Evolutionary conservation across 2,329 filamentous ascomycete species (phyloP).

Genomic region (Sporothrix pallida): DNA sequence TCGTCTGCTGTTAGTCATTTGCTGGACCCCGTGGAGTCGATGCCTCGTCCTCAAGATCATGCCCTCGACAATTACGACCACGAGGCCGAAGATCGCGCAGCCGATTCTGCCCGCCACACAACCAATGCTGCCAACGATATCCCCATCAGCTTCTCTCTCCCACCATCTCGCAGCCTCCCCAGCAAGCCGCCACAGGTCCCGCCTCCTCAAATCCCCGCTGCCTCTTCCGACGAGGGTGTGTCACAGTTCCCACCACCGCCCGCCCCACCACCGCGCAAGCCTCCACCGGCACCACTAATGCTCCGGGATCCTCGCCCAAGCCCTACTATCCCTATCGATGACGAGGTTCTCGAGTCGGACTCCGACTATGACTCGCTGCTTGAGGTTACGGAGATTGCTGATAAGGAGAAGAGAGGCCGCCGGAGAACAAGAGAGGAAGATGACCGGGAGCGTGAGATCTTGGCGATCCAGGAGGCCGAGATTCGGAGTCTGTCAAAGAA

Average conservation of each 20-base stretch:
- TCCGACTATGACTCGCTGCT: constrained; percentile 84
- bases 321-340: constrained; percentile 51
- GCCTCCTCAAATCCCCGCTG: constrained; percentile 55
- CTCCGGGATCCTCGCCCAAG: constrained; percentile 57
- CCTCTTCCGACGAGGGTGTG: constrained; percentile 49
- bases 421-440: constrained; percentile 88
- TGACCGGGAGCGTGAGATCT: constrained; percentile 74
- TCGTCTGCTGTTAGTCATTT: constrained; percentile 57
- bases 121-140: constrained; percentile 55
- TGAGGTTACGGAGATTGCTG: constrained; percentile 68
- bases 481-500: constrained; percentile 76
- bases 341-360: constrained; percentile 72
- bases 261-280: constrained; percentile 73
- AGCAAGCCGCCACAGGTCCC: constrained; percentile 59
- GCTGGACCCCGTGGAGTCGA: constrained; percentile 61
- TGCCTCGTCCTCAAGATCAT: constrained; percentile 67
- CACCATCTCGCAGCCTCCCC: constrained; percentile 62
- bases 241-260: constrained; percentile 59
- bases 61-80: constrained; percentile 62
- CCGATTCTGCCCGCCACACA: constrained; percentile 54
- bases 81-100: constrained; percentile 58
- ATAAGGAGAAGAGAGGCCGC: constrained; percentile 69
- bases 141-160: constrained; percentile 58
- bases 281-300: constrained; percentile 83
- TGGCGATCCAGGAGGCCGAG: constrained; percentile 71